Conservation (phyloP, 2,329 filamentous ascomycete genomes). For the Scopulariopsis brevicaulis region DNA sequence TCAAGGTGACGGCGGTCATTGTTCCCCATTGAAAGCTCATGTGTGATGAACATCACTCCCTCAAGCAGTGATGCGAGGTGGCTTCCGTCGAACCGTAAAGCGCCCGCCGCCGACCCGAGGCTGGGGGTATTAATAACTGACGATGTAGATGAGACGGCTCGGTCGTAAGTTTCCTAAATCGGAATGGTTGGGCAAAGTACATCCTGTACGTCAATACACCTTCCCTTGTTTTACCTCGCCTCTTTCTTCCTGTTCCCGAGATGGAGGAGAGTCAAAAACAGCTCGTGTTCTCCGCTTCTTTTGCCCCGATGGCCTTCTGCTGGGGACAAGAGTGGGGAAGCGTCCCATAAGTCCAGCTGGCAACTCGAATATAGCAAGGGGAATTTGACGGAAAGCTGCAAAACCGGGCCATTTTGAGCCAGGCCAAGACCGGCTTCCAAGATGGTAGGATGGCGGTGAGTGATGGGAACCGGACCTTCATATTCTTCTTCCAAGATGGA, state of each 20-base stretch:
- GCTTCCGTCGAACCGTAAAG: not conserved
- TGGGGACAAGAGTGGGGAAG: not conserved
- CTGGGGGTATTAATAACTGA: not conserved
- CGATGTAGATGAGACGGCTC: constrained; percentile 1
- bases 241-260: not conserved
- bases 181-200: not conserved
- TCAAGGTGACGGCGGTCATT: not conserved
- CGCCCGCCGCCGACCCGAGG: not conserved
- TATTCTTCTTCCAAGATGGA: not conserved
- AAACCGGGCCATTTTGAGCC: no score
- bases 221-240: not conserved
- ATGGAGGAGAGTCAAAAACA: not conserved
- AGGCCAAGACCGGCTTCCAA: no score
- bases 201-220: not conserved
- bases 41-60: not conserved
- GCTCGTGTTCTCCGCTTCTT: not conserved
- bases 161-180: constrained; percentile 3
- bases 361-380: no score
- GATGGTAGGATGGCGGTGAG: no score
- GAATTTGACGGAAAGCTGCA: no score
- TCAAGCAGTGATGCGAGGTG: not conserved
- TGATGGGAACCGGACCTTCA: no score
- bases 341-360: no score
- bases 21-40: not conserved
- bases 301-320: not conserved